These are phyloP conservation scores for Stipa capillata DNA, from an alignment of 176 grass and related monocot species.

Conservation along the genomic window DNA sequence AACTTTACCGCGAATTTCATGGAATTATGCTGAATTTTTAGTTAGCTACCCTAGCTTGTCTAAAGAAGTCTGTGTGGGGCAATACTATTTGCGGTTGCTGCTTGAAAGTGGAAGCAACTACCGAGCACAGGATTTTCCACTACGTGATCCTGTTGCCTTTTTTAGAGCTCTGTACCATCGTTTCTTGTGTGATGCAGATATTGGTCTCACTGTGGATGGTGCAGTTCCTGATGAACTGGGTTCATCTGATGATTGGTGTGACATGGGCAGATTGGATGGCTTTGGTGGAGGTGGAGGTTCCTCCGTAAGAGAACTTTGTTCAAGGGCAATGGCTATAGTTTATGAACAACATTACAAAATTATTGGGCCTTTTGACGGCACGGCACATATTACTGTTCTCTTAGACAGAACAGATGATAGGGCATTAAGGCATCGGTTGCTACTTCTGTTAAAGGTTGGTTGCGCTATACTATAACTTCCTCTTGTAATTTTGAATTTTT, in stretches of 20 bases:
- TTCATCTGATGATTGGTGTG: slow-evolving; percentile 98
- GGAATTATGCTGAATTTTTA: slow-evolving; percentile 96
- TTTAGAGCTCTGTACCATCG: slow-evolving; percentile 96
- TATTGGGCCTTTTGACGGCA: slow-evolving; percentile 94
- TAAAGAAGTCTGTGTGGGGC: slow-evolving; percentile 97
- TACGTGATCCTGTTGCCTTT: slow-evolving; percentile 96
- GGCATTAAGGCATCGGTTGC: slow-evolving; percentile 76
- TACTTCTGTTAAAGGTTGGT: slow-evolving; percentile 74
- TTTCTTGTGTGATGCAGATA: slow-evolving; percentile 97
- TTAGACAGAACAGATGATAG: slow-evolving; percentile 97
- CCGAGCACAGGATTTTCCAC: slow-evolving; percentile 67
- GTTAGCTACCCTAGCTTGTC: slow-evolving; percentile 90
- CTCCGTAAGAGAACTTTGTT: slow-evolving; percentile 93
- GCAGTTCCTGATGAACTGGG: slow-evolving; percentile 95
- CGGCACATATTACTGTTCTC: slow-evolving; percentile 89
- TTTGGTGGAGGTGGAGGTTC: slow-evolving; percentile 97
- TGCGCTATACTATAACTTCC: neutral
- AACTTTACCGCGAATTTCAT: slow-evolving; percentile 81
- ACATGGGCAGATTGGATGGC: slow-evolving; percentile 96
- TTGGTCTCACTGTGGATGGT: slow-evolving; percentile 95
- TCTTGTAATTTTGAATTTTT: neutral
- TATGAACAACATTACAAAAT: slow-evolving; percentile 93
- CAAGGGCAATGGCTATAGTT: slow-evolving; percentile 97
- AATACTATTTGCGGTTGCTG: slow-evolving; percentile 86
- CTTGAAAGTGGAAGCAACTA: slow-evolving; percentile 92